Conservation (phyloP, 331 rosid species). For the Malus hybrid region DNA sequence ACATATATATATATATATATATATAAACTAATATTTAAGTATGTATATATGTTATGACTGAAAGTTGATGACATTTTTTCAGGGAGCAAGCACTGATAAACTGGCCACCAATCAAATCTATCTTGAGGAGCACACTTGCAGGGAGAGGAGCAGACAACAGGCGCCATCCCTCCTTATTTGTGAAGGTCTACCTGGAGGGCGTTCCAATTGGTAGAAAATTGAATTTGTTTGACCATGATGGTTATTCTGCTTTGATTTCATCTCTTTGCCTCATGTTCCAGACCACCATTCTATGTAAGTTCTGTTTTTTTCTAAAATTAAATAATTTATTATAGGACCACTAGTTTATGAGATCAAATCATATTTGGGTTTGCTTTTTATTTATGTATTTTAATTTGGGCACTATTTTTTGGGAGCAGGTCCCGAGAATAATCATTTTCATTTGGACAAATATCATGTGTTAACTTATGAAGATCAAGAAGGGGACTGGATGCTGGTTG, state of each 20-base stretch:
- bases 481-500: constrained; percentile 59
- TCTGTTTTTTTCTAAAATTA: background rate
- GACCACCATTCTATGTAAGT: constrained; percentile 51
- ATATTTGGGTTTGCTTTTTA: background rate
- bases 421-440: constrained; percentile 4
- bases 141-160: background rate
- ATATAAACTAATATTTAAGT: background rate
- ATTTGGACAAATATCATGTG: constrained; percentile 42
- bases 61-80: background rate
- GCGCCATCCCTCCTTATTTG: constrained; percentile 26
- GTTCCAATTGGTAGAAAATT: constrained; percentile 64
- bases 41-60: background rate
- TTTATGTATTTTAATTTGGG: background rate
- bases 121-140: constrained; percentile 5
- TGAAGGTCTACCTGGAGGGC: constrained; percentile 78
- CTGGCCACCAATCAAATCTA: constrained; percentile 13
- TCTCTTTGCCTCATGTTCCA: constrained; percentile 58
- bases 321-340: background rate
- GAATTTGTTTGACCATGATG: constrained; percentile 40
- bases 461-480: constrained; percentile 71
- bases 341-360: background rate
- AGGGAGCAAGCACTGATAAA: constrained; percentile 6
- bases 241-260: constrained; percentile 37
- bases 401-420: background rate
- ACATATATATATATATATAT: too few species aligned